Evolutionary conservation across 441 rosid genomes (phyloP).

Genomic region (Jatropha multifida): DNA sequence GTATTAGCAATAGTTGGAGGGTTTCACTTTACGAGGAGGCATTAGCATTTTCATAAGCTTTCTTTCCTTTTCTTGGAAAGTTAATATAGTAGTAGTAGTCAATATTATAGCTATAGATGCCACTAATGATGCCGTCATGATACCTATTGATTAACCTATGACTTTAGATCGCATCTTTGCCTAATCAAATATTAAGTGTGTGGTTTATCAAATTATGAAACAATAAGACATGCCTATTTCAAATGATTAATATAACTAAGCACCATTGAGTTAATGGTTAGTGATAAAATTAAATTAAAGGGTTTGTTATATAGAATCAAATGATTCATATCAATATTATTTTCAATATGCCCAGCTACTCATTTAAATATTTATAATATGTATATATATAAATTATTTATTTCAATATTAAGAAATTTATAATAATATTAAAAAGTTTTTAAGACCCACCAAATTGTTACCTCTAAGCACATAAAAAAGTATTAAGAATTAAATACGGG

Average conservation of each 20-base stretch:
- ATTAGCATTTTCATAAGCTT: not conserved
- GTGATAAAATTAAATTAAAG: too few species aligned
- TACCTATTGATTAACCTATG: constrained; percentile 10
- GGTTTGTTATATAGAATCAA: too few species aligned
- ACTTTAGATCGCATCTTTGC: constrained; percentile 6
- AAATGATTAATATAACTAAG: not conserved
- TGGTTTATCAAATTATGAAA: not conserved
- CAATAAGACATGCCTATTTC: not conserved
- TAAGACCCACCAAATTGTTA: not conserved
- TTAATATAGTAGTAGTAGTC: not conserved
- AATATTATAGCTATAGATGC: constrained; percentile 14
- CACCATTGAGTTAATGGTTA: not conserved
- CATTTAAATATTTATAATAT: too few species aligned
- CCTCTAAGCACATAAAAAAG: not conserved
- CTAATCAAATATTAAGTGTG: not conserved
- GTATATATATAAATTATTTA: too few species aligned
- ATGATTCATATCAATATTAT: too few species aligned
- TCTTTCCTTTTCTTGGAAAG: too few species aligned
- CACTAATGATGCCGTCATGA: constrained; percentile 28
- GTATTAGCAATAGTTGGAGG: constrained; percentile 10
- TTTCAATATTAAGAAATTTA: not conserved
- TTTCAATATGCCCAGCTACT: too few species aligned
- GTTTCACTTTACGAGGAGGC: constrained; percentile 17
- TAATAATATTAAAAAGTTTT: too few species aligned
- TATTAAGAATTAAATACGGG: too few species aligned